These are phyloP conservation scores for Arachis hypogaea DNA, from an alignment of 306 rosid species.

Conservation along the genomic window DNA sequence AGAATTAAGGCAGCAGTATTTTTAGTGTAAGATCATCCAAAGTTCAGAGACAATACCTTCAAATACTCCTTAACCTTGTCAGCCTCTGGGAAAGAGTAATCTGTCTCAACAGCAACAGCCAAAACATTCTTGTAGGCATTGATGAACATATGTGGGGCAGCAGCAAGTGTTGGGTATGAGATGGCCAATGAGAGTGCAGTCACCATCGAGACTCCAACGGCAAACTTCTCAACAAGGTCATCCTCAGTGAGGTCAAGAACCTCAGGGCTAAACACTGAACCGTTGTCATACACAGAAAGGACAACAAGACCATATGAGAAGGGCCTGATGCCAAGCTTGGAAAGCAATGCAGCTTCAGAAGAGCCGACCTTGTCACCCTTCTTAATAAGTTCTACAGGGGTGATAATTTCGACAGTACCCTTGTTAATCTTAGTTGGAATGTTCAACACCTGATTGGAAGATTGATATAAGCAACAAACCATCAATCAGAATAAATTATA, in stretches of 20 bases:
- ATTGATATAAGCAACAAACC: neutral
- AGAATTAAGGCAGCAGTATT: neutral
- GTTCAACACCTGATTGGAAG: constrained; percentile 66
- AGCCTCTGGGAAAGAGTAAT: constrained; percentile 72
- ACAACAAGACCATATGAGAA: constrained; percentile 92
- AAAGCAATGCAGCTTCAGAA: constrained; percentile 91
- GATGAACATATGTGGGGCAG: constrained; percentile 84
- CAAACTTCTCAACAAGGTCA: constrained; percentile 75
- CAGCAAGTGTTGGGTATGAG: constrained; percentile 86
- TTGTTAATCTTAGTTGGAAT: constrained; percentile 94
- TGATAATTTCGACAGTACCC: constrained; percentile 95
- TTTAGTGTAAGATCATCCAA: neutral
- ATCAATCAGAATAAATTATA: too few species aligned
- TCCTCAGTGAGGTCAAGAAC: constrained; percentile 87
- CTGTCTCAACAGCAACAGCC: constrained; percentile 67
- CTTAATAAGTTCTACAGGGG: constrained; percentile 89
- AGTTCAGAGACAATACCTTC: constrained; percentile 46
- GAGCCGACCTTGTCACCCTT: constrained; percentile 97
- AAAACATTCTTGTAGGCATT: constrained; percentile 82
- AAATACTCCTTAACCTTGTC: constrained; percentile 80
- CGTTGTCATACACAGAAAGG: constrained; percentile 71
- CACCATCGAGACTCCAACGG: constrained; percentile 72
- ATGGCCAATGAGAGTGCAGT: constrained; percentile 77
- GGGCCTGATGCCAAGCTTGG: constrained; percentile 92
- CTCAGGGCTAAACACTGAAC: constrained; percentile 85